Percentiles rank a stretch among this genome's conserved stretches.
These are phyloP conservation scores for Pelagophyceae sp. DNA, from an alignment of 352 stramenopile species.

Conservation along the genomic window DNA sequence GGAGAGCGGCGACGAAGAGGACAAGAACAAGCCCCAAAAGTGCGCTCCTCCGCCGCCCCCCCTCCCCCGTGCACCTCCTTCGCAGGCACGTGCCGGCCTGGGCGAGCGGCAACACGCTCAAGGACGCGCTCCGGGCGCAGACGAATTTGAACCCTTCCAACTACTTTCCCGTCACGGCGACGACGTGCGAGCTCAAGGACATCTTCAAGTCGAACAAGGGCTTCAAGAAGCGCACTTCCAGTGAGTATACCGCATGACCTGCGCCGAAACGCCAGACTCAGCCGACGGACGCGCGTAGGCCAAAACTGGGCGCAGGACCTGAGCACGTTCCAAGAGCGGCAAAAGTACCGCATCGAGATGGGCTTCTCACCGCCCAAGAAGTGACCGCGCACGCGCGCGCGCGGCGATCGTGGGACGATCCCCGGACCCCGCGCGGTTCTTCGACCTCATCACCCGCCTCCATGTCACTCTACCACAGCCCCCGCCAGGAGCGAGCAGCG, in stretches of 20 bases:
- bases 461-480: too few relatives aligned
- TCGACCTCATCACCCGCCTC: too few relatives aligned
- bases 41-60: neutral
- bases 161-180: neutral
- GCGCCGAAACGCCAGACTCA: too few relatives aligned
- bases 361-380: neutral
- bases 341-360: constrained; percentile 5
- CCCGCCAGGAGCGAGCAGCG: too few relatives aligned
- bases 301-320: constrained; percentile 8
- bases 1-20: neutral
- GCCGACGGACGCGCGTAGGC: too few relatives aligned
- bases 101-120: neutral
- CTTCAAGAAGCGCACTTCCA: constrained; percentile 9
- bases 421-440: too few relatives aligned
- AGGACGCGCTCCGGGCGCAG: neutral
- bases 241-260: too few relatives aligned
- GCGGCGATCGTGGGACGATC: too few relatives aligned
- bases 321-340: neutral
- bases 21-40: neutral
- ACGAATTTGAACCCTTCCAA: neutral
- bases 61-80: neutral
- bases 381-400: too few relatives aligned
- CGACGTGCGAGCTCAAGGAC: constrained; percentile 4
- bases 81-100: neutral
- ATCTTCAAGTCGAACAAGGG: neutral